Evolutionary conservation across 495 filamentous ascomycete genomes (phyloP), one percentile per base, ranked within the genome.

Genomic region (Penicillium riverlandense): DNA sequence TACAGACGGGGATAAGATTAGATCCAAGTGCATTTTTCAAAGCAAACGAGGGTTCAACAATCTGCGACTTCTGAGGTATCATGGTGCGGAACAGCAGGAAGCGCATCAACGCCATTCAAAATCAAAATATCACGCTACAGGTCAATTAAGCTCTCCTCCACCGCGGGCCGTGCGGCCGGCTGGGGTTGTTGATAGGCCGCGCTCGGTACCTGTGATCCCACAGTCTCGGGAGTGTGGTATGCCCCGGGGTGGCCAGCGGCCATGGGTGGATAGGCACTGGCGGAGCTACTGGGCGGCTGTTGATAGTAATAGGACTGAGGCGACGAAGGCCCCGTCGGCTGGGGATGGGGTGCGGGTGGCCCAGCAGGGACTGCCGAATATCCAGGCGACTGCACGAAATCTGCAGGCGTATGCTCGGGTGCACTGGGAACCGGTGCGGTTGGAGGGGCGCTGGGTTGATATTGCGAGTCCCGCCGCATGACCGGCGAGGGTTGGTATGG

Each of bases 111-210:
- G 22, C 22, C 22, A 34, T 9, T 4, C 32, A 10, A 34, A 34
- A 34, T 34, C n/a, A 34, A 8, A 34, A 7, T 10, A 43, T 16
- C 36, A 50, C 28, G 49, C 49, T 66, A 78, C 43, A 78, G 61
- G 52, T 97, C 91, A 66, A 97, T 97, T 62, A 97, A 67, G 54
- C 85, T 90, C 65, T 97, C 91, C 65, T 97, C 91, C 44, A 88
- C 65, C 11, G 22, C 22, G 22, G 79, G 76, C 9, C 79, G 61
- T 29, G 66, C 36, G 14, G 66, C 22, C 22, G 79, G 76, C 9
- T 79, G 61, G 28, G 66, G 36, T 15, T 65, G 58, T 41, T 67
- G 59, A 49, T 65, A 62, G 31, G 58, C 63, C 43, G 70, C 22
- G 22, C 22, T 22, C 22, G 22, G 22, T 22, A 22, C 22, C 4